Evolutionary conservation across 2,329 filamentous ascomycete species (phyloP).

Genomic region (Phialophora expanda): DNA sequence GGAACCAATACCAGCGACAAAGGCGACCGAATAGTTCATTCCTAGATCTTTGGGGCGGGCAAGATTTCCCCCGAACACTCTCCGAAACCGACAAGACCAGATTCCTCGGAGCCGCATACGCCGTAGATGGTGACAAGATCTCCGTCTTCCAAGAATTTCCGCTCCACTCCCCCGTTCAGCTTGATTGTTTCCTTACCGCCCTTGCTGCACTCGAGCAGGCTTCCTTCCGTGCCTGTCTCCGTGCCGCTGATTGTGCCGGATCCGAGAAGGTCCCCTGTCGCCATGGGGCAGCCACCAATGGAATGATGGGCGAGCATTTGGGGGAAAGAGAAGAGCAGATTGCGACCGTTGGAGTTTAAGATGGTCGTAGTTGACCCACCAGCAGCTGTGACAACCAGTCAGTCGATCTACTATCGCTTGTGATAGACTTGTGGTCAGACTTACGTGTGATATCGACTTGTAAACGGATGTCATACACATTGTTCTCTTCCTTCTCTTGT

Average conservation of each 20-base stretch:
- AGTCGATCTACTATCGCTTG: slow-evolving; percentile 6
- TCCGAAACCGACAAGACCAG: slow-evolving; percentile 75
- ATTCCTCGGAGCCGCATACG: slow-evolving; percentile 65
- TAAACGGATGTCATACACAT: slow-evolving; percentile 71
- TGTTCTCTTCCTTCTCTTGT: slow-evolving; percentile 63
- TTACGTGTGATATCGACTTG: slow-evolving; percentile 67
- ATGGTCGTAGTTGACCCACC: slow-evolving; percentile 63
- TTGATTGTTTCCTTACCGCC: slow-evolving; percentile 69
- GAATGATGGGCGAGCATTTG: slow-evolving; percentile 84
- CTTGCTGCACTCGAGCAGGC: slow-evolving; percentile 73
- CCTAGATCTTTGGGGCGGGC: slow-evolving; percentile 46
- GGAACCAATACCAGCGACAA: neutral
- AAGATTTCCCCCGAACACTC: slow-evolving; percentile 70
- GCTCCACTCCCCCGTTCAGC: slow-evolving; percentile 68
- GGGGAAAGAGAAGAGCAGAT: slow-evolving; percentile 80
- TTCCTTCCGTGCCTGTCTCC: slow-evolving; percentile 64
- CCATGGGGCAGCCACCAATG: slow-evolving; percentile 75
- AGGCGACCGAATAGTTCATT: neutral
- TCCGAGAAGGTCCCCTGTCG: slow-evolving; percentile 74
- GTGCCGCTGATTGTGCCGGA: slow-evolving; percentile 78
- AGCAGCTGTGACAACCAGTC: slow-evolving; percentile 41
- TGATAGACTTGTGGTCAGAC: slow-evolving; percentile 37
- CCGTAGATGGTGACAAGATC: slow-evolving; percentile 72
- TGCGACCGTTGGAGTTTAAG: slow-evolving; percentile 64
- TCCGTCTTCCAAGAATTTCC: slow-evolving; percentile 75